Percentiles rank a stretch among this genome's conserved stretches.
Conservation (phyloP, 2,329 filamentous ascomycete genomes). For the Aspergillus sp. region DNA sequence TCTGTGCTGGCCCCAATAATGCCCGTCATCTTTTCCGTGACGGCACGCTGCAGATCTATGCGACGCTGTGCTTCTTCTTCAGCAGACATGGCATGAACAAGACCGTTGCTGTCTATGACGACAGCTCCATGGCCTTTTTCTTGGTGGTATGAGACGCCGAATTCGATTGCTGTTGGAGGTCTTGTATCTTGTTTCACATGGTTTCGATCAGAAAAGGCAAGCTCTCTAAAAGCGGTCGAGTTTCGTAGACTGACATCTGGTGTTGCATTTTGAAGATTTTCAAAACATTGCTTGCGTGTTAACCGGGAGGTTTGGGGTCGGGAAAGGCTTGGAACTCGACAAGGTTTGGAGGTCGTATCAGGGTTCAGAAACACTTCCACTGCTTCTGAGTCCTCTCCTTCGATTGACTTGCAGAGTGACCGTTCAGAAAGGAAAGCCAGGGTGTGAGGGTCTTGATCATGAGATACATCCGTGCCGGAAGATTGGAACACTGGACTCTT, state of each 20-base stretch:
- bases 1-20: slow-evolving; percentile 3
- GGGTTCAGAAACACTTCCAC: slow-evolving; percentile 12
- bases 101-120: slow-evolving; percentile 18
- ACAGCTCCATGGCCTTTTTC: slow-evolving; percentile 5
- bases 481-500: neutral
- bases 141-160: neutral
- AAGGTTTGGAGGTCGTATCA: slow-evolving; percentile 3
- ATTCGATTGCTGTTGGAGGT: neutral
- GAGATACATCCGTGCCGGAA: neutral
- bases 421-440: neutral
- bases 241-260: no score
- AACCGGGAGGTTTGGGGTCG: slow-evolving; percentile 1
- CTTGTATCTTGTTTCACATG: neutral
- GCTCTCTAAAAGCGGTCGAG: no score
- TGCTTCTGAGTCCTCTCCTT: no score
- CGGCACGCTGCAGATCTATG: slow-evolving; percentile 16
- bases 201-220: no score
- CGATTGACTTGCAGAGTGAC: neutral
- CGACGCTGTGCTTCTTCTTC: slow-evolving; percentile 16
- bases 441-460: slow-evolving; percentile 3
- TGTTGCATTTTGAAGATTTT: neutral
- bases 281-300: neutral
- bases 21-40: slow-evolving; percentile 21
- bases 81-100: slow-evolving; percentile 12
- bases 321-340: slow-evolving; percentile 9